A percentile compares a stretch with the other conserved stretches of the same genome.
Conservation (phyloP, 1,284 basidiomycete genomes). For the Coriolopsis trogii region DNA sequence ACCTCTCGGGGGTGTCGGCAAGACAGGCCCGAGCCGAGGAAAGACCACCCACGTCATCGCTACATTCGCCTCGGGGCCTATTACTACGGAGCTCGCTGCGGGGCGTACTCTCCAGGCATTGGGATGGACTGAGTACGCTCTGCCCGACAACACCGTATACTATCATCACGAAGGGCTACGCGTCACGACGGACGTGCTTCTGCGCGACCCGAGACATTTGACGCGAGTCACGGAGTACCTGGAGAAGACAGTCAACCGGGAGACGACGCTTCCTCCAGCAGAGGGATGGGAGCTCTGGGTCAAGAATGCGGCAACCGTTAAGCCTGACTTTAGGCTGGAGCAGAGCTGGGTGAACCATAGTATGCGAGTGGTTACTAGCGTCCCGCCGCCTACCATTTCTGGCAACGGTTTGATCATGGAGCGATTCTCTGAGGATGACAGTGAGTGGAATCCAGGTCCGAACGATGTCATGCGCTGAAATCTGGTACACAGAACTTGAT, state of each 20-base stretch:
- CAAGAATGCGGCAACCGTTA: conserved; percentile 38
- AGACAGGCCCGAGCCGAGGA: conserved; percentile 18
- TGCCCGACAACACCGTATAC: conserved; percentile 70
- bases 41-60: conserved; percentile 20
- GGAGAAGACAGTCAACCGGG: conserved; percentile 38
- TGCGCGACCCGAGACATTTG: conserved; percentile 53
- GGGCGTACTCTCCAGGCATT: conserved; percentile 34
- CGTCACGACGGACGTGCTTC: conserved; percentile 66
- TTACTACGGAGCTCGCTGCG: conserved; percentile 31
- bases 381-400: conserved; percentile 38
- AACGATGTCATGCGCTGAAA: background rate
- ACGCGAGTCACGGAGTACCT: conserved; percentile 54
- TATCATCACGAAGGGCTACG: conserved; percentile 61
- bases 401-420: conserved; percentile 27
- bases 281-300: conserved; percentile 61
- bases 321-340: conserved; percentile 40
- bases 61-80: conserved; percentile 23
- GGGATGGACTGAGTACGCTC: conserved; percentile 68
- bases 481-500: conserved; percentile 53
- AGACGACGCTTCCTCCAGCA: conserved; percentile 32
- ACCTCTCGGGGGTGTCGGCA: conserved; percentile 7
- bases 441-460: conserved; percentile 43
- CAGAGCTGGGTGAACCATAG: conserved; percentile 69
- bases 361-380: conserved; percentile 51
- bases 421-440: conserved; percentile 45